A percentile compares a stretch with the other conserved stretches of the same genome.
phyloP scores from a whole-genome alignment of 192 early-diverging fungal species.

The Allomyces javanicus region DNA sequence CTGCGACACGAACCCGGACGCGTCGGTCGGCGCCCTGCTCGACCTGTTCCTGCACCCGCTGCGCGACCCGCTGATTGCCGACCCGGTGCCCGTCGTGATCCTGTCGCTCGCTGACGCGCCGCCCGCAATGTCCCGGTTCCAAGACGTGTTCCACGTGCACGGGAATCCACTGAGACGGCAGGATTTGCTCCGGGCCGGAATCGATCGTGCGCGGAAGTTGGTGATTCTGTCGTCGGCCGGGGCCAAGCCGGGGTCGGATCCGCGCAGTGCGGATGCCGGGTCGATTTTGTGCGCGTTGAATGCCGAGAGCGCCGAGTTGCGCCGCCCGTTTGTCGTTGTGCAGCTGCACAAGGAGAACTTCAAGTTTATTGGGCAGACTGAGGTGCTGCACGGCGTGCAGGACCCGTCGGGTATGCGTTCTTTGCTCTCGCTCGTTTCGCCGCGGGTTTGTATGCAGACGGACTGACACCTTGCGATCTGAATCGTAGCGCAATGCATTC shows the following conservation, averaged over 20 bases:
- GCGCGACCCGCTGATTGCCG: background rate
- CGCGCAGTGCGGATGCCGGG: slow-evolving; percentile 29
- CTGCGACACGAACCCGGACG: background rate
- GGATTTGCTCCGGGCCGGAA: background rate
- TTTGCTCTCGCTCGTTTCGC: background rate
- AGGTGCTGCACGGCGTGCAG: slow-evolving; percentile 17
- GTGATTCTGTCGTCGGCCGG: background rate
- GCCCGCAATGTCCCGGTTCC: background rate
- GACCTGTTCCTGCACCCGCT: background rate
- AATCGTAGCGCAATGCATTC: slow-evolving; percentile 28
- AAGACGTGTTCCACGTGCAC: background rate
- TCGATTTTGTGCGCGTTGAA: slow-evolving; percentile 44
- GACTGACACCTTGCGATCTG: background rate
- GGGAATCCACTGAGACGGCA: background rate
- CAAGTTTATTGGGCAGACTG: slow-evolving; percentile 48
- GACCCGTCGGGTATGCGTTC: slow-evolving; percentile 18
- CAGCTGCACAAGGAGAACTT: slow-evolving; percentile 53
- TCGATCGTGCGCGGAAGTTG: background rate
- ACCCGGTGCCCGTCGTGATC: background rate
- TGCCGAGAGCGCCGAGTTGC: slow-evolving; percentile 28
- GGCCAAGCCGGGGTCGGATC: background rate
- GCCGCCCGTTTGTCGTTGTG: slow-evolving; percentile 40
- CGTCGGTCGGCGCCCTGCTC: background rate
- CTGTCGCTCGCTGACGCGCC: background rate
- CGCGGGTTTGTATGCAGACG: background rate